Evolutionary conservation across 495 filamentous ascomycete species (phyloP), one percentile per base, ranked within the genome.

Genomic region (Daldinia vernicosa): DNA sequence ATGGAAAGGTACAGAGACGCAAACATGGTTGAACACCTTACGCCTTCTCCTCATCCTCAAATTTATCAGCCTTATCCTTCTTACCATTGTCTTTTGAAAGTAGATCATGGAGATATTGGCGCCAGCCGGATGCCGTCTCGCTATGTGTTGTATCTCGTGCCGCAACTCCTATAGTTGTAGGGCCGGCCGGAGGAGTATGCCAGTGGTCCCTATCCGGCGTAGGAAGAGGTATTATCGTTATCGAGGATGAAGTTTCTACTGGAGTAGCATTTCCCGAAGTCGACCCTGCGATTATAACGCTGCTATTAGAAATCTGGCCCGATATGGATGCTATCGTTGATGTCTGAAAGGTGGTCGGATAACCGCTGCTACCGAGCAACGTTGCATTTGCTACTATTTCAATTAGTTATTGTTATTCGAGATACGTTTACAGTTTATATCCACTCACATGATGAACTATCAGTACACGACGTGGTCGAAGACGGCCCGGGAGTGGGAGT

Each of bases 271-370:
- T 33, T 5, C 22, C 39, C 26, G 67, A 60, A 28, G 57, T 19
- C 14, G 19, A 15, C 19, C 33, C 57, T n/a, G 30, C 56, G 17
- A 32, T 12, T 19, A 24, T 28, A 50, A 37, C 51, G n/a, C 63
- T 75, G 19, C 17, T 69, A 39, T 75, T 75, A 4, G 68, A 59
- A 6, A 17, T 2, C 39, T 60, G 63, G n/a, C 52, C 40, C 17
- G 72, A 51, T 59, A 67, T 37, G 15, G 59, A 53, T 32, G 62
- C 26, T 39, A 66, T 72, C 19, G 66, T 77, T 37, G 74, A 77
- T 1, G 75, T 77, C 32, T 57, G 52, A 65, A 77, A 74, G 22
- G 75, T 77, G n/a, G 70, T 76, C 14, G 74, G 75, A 17, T 53
- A 28, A 24, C 22, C 43, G 19, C 52, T 53, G 8, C 43, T 52